Base-by-base conservation (phyloP, 768 basidiomycete genomes). In the Cantharellus anzutake region DNA sequence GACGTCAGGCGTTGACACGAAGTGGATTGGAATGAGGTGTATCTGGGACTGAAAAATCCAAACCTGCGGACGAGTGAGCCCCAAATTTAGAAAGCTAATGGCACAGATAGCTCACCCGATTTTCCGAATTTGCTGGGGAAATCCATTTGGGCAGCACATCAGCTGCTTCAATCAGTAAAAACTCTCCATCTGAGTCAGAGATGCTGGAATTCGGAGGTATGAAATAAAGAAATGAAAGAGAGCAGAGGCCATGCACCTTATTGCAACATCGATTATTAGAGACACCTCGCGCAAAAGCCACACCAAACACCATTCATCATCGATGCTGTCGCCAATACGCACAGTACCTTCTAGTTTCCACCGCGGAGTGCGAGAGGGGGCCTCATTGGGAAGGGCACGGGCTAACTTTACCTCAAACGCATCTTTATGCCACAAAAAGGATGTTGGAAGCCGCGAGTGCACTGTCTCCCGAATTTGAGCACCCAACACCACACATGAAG, bases 281-380 rank as follows among this genome's bases (percentile, higher is more conserved):
- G 82, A 84, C 60, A 94, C 74, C 70, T 88, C 78, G 65, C 75
- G 78, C 60, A 98, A 72, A 53, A 98, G 73, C 88, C 89, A 98
- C 16, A 97, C 91, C 11, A 79, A 76, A 68, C 83, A 84, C 96
- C 96, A 99, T 71, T 99, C 96, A 66, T 99, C 96, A 69, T 99
- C 93, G n/a, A 98, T 78, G 58, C 82, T 86, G 71, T 99, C 96
- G 2, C 96, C 94, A 34, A 98, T 86, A 51, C 92, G 75, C 83
- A 93, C 87, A 51, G 75, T 73, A 4, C 93, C 91, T 66, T 90
- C 82, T 1, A 97, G 71, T 48, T 81, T 72, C 72, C 78, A 82
- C n/a, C 51, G 16, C 14, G 35, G 50, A 44, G 40, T 41, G 29
- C 52, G 52, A 38, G 2, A 1, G 16, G n/a, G 16, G 3, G 48